phyloP scores from a whole-genome alignment of 163 green algal genomes.

The Botryococcus braunii region DNA sequence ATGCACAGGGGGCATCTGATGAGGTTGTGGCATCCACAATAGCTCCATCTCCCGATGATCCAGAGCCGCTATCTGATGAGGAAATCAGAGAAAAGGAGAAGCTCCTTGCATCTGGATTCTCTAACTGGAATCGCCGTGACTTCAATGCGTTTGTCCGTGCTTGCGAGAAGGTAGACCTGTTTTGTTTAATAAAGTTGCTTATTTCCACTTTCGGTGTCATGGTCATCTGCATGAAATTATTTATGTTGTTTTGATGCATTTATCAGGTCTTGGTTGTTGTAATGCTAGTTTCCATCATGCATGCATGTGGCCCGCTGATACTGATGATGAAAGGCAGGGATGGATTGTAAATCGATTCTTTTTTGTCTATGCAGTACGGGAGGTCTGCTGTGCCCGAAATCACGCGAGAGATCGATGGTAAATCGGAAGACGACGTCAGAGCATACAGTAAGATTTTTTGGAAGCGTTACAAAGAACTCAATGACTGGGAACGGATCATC shows the following conservation, averaged over 20 bases:
- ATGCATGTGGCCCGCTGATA: no score
- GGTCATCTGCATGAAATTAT: no score
- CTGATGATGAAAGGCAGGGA: no score
- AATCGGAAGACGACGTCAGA: constrained; percentile 79
- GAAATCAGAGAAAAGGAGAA: constrained; percentile 60
- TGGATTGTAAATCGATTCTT: no score
- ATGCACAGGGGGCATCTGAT: constrained; percentile 52
- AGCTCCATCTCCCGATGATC: constrained; percentile 52
- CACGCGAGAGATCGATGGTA: constrained; percentile 87
- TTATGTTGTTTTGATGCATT: no score
- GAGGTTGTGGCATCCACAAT: constrained; percentile 51
- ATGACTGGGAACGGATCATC: constrained; percentile 86
- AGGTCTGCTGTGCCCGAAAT: constrained; percentile 69
- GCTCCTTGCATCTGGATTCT: constrained; percentile 75
- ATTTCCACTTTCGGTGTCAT: no score
- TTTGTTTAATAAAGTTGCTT: no score
- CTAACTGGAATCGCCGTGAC: constrained; percentile 80
- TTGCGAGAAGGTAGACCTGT: constrained; percentile 63
- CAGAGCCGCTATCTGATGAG: constrained; percentile 76
- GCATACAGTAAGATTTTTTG: constrained; percentile 81
- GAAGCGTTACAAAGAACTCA: constrained; percentile 78
- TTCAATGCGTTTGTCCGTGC: constrained; percentile 89
- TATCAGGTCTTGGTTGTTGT: no score
- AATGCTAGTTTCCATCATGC: no score
- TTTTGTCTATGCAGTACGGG: constrained; percentile 66